Evolutionary conservation across 148 eudicot species (phyloP).

Genomic region (Nyssa sinensis): DNA sequence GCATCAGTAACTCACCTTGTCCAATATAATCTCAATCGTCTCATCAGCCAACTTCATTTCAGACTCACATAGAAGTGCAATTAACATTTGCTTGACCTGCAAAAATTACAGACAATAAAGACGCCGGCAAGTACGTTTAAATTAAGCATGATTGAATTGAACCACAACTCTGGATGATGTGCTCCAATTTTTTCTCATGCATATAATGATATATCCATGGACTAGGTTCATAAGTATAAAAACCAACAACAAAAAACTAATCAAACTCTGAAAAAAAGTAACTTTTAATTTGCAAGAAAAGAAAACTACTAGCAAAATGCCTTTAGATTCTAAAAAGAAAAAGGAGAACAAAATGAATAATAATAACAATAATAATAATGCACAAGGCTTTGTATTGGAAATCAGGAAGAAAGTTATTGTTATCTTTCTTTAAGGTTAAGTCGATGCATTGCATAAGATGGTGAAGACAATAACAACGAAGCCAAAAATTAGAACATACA

Average conservation of each 20-base stretch:
- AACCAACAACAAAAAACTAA: neutral
- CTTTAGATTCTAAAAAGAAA: neutral
- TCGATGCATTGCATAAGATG: no score
- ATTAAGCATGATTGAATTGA: neutral
- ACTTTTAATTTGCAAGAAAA: neutral
- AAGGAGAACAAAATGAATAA: no score
- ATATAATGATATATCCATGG: neutral
- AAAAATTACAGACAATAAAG: constrained; percentile 14
- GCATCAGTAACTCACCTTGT: constrained; percentile 58
- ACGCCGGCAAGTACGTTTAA: neutral
- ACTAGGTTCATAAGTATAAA: neutral
- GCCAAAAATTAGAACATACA: no score
- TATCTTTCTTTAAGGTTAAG: neutral
- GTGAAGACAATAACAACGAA: no score
- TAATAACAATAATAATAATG: no score
- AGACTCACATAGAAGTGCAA: constrained; percentile 83
- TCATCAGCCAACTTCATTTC: constrained; percentile 94
- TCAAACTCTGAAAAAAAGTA: neutral
- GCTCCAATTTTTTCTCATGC: neutral
- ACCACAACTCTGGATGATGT: neutral
- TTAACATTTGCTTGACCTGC: constrained; percentile 96
- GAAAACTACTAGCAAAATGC: neutral
- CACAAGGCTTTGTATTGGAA: neutral
- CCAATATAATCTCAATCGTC: constrained; percentile 75
- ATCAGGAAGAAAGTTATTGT: neutral